A percentile compares a stretch with the other conserved stretches of the same genome.
Conservation (phyloP, 2,329 filamentous ascomycete species). For the Sarocladium kiliense region DNA sequence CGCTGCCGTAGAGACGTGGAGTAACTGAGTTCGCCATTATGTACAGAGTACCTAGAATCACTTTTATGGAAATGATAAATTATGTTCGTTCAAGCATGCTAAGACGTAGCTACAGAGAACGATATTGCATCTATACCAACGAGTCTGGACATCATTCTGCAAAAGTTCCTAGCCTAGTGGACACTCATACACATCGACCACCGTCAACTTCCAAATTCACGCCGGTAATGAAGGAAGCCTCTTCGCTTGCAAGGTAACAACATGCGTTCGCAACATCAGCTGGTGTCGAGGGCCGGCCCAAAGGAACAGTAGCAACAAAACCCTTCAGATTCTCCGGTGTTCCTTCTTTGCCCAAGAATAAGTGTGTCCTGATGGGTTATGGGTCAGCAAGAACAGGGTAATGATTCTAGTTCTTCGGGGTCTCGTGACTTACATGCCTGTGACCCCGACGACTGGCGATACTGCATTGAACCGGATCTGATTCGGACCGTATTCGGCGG, state of each 20-base stretch:
- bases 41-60: too few species aligned
- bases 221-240: constrained; percentile 65
- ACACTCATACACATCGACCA: constrained; percentile 22
- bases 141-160: too few species aligned
- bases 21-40: background rate
- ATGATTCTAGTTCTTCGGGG: too few species aligned
- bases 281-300: constrained; percentile 41
- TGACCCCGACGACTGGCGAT: constrained; percentile 62
- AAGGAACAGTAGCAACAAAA: constrained; percentile 48
- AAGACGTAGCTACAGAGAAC: too few species aligned
- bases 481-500: constrained; percentile 66
- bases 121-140: too few species aligned
- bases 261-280: constrained; percentile 64
- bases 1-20: background rate
- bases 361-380: constrained; percentile 26
- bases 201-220: constrained; percentile 53
- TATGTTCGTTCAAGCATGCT: too few species aligned
- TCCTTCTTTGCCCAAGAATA: constrained; percentile 57
- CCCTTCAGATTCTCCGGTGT: constrained; percentile 55
- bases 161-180: too few species aligned
- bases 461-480: constrained; percentile 71
- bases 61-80: too few species aligned
- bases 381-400: background rate
- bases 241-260: constrained; percentile 62
- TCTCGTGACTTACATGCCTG: constrained; percentile 52